Percentiles rank a stretch among this genome's conserved stretches.
These are phyloP conservation scores for Mucor indicus DNA, from an alignment of 371 early-diverging fungal species.

Conservation along the genomic window DNA sequence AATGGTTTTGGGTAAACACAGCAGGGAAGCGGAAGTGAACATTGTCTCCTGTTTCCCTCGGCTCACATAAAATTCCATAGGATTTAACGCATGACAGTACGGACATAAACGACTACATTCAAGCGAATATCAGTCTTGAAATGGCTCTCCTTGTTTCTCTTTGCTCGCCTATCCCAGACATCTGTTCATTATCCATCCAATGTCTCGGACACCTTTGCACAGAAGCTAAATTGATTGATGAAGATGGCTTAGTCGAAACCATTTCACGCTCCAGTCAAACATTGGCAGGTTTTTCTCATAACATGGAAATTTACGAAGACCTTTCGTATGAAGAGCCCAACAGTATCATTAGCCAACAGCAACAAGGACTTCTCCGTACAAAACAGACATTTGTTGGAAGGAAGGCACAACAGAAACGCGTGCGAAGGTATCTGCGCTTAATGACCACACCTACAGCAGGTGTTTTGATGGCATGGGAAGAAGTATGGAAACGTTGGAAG, in stretches of 20 bases:
- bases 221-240: constrained; percentile 56
- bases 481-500: constrained; percentile 77
- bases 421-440: constrained; percentile 67
- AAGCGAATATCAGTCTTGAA: constrained; percentile 67
- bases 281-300: constrained; percentile 57
- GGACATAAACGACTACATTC: constrained; percentile 57
- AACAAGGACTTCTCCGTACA: too few relatives aligned
- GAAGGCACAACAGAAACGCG: constrained; percentile 73
- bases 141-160: constrained; percentile 69
- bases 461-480: constrained; percentile 81
- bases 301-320: constrained; percentile 68
- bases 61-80: constrained; percentile 19
- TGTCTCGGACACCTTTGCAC: constrained; percentile 56
- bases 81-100: constrained; percentile 45
- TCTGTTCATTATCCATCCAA: constrained; percentile 51
- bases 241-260: constrained; percentile 21
- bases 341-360: neutral
- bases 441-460: constrained; percentile 68
- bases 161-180: constrained; percentile 69
- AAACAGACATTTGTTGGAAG: constrained; percentile 57
- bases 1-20: too few relatives aligned
- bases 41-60: too few relatives aligned
- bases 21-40: too few relatives aligned
- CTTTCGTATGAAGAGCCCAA: constrained; percentile 51
- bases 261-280: constrained; percentile 22